Conservation (phyloP, 2,329 filamentous ascomycete genomes). For the Phoma sp. region DNA sequence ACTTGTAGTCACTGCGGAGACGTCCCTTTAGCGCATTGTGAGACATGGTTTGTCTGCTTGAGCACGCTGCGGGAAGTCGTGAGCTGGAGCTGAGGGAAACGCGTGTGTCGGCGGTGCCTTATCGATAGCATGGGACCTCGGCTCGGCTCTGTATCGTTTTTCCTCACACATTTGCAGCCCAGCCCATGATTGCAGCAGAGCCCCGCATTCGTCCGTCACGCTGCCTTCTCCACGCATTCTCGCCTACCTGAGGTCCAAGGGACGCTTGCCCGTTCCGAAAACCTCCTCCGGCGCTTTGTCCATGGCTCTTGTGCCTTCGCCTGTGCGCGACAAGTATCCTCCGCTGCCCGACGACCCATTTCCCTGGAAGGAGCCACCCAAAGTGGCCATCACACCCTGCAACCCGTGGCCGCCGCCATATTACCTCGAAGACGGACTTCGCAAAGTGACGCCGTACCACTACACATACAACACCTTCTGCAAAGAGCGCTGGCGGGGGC, state of each 20-base stretch:
- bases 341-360: slow-evolving; percentile 43
- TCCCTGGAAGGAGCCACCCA: slow-evolving; percentile 53
- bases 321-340: slow-evolving; percentile 38
- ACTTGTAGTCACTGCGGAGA: slow-evolving; percentile 75
- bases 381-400: slow-evolving; percentile 56
- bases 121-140: slow-evolving; percentile 15
- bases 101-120: not conserved
- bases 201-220: slow-evolving; percentile 12
- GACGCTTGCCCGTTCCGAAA: slow-evolving; percentile 42
- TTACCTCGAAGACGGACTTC: slow-evolving; percentile 80
- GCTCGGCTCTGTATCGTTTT: slow-evolving; percentile 3
- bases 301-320: slow-evolving; percentile 53
- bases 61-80: not conserved
- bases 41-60: slow-evolving; percentile 26
- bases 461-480: slow-evolving; percentile 95
- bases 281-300: slow-evolving; percentile 31
- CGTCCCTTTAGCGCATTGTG: slow-evolving; percentile 60
- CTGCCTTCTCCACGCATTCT: slow-evolving; percentile 57
- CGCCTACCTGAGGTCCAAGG: slow-evolving; percentile 59
- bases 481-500: slow-evolving; percentile 90
- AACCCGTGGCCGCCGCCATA: slow-evolving; percentile 73
- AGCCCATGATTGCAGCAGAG: slow-evolving; percentile 7
- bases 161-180: slow-evolving; percentile 8
- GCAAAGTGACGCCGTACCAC: slow-evolving; percentile 84
- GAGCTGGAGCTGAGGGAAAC: not conserved